phyloP scores from a whole-genome alignment of 108 stramenopile genomes.

The Seminavis robusta region DNA sequence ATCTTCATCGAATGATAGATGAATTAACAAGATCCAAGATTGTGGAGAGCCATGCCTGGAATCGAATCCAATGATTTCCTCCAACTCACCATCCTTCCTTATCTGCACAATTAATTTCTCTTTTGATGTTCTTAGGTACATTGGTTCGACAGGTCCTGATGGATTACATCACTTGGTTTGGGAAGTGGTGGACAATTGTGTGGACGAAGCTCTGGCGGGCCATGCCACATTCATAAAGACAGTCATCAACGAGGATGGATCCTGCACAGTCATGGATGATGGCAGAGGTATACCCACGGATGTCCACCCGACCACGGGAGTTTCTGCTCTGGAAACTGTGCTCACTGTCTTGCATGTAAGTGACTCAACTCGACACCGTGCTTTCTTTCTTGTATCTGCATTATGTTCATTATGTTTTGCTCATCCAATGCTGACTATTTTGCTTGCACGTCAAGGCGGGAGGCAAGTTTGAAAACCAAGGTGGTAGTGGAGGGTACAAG shows the following conservation, averaged over 20 bases:
- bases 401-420: too few relatives aligned
- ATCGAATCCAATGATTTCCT: not conserved
- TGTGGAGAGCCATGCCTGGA: too few relatives aligned
- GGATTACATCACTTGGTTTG: conserved; percentile 94
- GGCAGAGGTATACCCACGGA: conserved; percentile 95
- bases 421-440: too few relatives aligned
- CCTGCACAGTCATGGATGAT: conserved; percentile 75
- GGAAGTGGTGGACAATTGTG: conserved; percentile 95
- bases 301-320: conserved; percentile 69
- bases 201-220: conserved; percentile 93
- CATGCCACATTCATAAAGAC: conserved; percentile 76
- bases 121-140: too few relatives aligned
- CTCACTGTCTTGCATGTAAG: conserved; percentile 92
- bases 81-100: not conserved
- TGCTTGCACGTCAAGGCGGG: too few relatives aligned
- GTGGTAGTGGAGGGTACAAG: conserved; percentile 82
- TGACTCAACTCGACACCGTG: too few relatives aligned
- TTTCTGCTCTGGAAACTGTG: conserved; percentile 90
- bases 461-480: conserved; percentile 95
- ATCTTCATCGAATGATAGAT: too few relatives aligned
- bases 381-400: too few relatives aligned
- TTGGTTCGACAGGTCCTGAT: conserved; percentile 91
- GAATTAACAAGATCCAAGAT: too few relatives aligned
- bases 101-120: not conserved
- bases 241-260: conserved; percentile 9